These are phyloP conservation scores for Sphaceloma murrayae DNA, from an alignment of 2,329 filamentous ascomycete species.

Conservation along the genomic window DNA sequence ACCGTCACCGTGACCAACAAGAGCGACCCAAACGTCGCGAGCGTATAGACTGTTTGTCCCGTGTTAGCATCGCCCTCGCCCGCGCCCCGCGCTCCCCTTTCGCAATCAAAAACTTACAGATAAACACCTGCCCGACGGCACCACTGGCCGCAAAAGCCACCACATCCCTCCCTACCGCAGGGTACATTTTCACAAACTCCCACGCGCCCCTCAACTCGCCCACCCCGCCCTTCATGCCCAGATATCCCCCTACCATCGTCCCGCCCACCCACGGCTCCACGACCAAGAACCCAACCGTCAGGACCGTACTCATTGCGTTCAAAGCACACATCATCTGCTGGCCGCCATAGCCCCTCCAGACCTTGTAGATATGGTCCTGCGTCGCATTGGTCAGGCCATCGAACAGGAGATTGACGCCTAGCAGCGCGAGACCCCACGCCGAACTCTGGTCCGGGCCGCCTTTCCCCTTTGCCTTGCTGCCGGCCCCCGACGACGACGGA, in stretches of 20 bases:
- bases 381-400: conserved; percentile 94
- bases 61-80: background rate
- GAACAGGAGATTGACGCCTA: conserved; percentile 84
- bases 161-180: conserved; percentile 75
- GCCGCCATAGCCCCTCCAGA: conserved; percentile 70
- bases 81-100: conserved; percentile 5
- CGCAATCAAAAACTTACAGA: conserved; percentile 43
- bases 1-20: conserved; percentile 94
- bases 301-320: conserved; percentile 72
- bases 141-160: conserved; percentile 83
- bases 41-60: conserved; percentile 58
- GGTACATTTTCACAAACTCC: conserved; percentile 69
- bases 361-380: conserved; percentile 82
- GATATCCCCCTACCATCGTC: conserved; percentile 37
- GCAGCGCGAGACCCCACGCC: conserved; percentile 69
- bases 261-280: conserved; percentile 69
- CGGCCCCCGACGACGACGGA: no score
- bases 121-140: conserved; percentile 90
- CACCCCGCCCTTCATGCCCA: conserved; percentile 35
- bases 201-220: conserved; percentile 70
- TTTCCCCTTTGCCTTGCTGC: conserved; percentile 36
- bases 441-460: conserved; percentile 47
- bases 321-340: conserved; percentile 99
- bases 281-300: conserved; percentile 69
- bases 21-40: conserved; percentile 83